Evolutionary conservation across 2,329 filamentous ascomycete genomes (phyloP), one percentile per base, ranked within the genome.

Genomic region (Dendrostoma leiphaemia): DNA sequence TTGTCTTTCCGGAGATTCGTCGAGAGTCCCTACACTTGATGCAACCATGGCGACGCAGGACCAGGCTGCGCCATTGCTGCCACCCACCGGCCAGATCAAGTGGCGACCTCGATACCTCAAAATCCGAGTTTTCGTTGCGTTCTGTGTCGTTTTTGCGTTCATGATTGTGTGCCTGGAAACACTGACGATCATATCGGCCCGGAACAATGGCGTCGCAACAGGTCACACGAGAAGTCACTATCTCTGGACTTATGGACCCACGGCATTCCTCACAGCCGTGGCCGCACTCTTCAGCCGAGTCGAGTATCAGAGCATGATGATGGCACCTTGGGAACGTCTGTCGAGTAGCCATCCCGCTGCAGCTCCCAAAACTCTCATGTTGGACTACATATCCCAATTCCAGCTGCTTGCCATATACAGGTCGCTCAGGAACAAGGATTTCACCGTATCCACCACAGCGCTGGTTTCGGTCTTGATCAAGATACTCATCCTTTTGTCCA

Each of bases 281-380:
- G 66, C 69, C 4, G 65, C 63, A 10, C 32, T 67, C 7, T 74
- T 72, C 70, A 59, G 59, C 9, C 64, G 71, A 15, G 70, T 71
- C 10, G 72, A 74, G 47, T 71, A 69, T 49, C 72, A 74, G 54
- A 62, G 69, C n/a, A 69, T 69, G 37, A 59, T 63, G 9, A 60
- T 64, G 1, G 71, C 72, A 29, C 72, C 72, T 1, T 75, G 72
- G 72, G 56, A 67, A 3, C 67, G 67, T 2, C 60, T 74, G 58
- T 59, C 65, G 6, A 63, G 63, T 17, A n/a, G n/a, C n/a, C 65
- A 60, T 1, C 61, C 69, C 9, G 58, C 61, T 6, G 58, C 62
- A 24, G 63, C 64, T 13, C 63, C 69, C 41, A 62, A 62, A 48
- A 70, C 69, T 15, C 56, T 74, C 32, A 57, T 74, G 37, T 60